Evolutionary conservation across 78 protist genomes (phyloP).

Genomic region (Dictyostelium intermedium): DNA sequence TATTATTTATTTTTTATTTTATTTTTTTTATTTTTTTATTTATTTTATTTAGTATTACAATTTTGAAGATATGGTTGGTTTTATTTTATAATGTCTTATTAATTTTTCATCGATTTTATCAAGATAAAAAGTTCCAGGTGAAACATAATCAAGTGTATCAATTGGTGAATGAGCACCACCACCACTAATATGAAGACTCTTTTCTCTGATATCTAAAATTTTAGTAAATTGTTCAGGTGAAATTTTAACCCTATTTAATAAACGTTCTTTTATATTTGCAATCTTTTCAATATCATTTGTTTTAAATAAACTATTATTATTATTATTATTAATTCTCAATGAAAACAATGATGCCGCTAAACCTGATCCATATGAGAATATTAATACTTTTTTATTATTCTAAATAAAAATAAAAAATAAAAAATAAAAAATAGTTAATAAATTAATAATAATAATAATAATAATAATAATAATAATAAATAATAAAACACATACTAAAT

Average conservation of each 20-base stretch:
- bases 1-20: too few species aligned
- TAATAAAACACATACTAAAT: background rate
- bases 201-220: slow-evolving; percentile 72
- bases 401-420: background rate
- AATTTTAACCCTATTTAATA: slow-evolving; percentile 53
- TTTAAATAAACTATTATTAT: slow-evolving; percentile 18
- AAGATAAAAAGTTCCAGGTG: slow-evolving; percentile 87
- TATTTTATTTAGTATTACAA: slow-evolving; percentile 10
- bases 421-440: background rate
- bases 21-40: background rate
- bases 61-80: background rate
- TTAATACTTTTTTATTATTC: slow-evolving; percentile 81
- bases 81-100: slow-evolving; percentile 74
- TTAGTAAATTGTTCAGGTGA: slow-evolving; percentile 69
- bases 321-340: slow-evolving; percentile 38
- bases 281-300: slow-evolving; percentile 24
- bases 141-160: slow-evolving; percentile 35
- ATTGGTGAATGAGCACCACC: slow-evolving; percentile 53
- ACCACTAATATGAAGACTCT: background rate
- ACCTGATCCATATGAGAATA: slow-evolving; percentile 98
- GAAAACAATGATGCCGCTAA: slow-evolving; percentile 93
- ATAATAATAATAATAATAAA: too few species aligned
- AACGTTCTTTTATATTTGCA: slow-evolving; percentile 51
- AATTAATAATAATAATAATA: background rate
- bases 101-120: slow-evolving; percentile 71